Base-by-base conservation (phyloP, 2,329 filamentous ascomycete genomes). In the Penicillium hordei region DNA sequence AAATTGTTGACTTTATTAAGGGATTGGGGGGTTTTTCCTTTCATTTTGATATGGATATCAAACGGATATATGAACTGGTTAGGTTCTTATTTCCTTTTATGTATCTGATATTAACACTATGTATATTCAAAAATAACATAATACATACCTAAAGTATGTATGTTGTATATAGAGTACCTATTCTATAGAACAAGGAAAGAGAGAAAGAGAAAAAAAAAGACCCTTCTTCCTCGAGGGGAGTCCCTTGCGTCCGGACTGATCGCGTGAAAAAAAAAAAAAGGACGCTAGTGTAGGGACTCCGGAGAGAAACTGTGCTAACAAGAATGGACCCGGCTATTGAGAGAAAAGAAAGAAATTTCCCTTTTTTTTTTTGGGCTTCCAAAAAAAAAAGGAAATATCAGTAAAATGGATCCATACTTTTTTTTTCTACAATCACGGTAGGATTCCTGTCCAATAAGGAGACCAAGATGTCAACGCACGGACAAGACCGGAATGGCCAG, bases 401-500 rank as follows among this genome's bases (percentile, higher is more conserved):
- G 23, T 19, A 27, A 38, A 40, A 50, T 50, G 48, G 48, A 55
- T 48, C 15, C 34, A 42, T 38, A 42, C 48, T 38, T 50, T 44
- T 38, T 4, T 38, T 19, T 17, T 17, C 31, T 43, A 39, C 45
- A 45, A 55, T 58, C 46, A 38, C 17, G 31, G 45, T 59, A 48
- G 48, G 51, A 64, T 64, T 64, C 48, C 55, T 48, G 43, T 52
- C 62, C 62, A 61, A 64, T 59, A 19, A 46, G 48, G 42, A 31
- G 48, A 31, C 19, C 25, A 52, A 48, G 3, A 43, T 29, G 31
- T 33, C 31, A 39, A 51, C 60, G 61, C 63, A 65, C 63, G 61
- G 61, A 65, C 61, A 52, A 23, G 59, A 23, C 49, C 53, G 63
- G 60, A 65, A 65, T 64, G 60, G 60, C 55, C 31, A 63, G 55